These are phyloP conservation scores for Leucocoprinus leucothites DNA, from an alignment of 768 basidiomycete species.

Conservation along the genomic window DNA sequence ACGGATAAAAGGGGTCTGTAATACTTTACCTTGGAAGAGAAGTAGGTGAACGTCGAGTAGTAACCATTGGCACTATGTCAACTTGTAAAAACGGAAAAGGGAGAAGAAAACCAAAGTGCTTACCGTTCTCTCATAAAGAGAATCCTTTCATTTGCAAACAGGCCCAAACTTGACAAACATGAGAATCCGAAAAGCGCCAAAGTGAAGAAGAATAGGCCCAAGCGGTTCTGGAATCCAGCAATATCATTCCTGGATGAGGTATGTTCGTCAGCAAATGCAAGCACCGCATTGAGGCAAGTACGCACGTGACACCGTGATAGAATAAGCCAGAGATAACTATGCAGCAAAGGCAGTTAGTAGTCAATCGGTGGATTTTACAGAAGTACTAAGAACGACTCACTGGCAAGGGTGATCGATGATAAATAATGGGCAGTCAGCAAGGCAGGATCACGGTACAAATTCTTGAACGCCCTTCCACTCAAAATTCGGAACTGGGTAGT, in stretches of 20 bases:
- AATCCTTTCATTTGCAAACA: slow-evolving; percentile 94
- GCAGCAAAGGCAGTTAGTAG: slow-evolving; percentile 4
- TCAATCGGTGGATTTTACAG: background rate
- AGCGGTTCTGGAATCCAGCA: slow-evolving; percentile 93
- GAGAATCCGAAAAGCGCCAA: slow-evolving; percentile 97
- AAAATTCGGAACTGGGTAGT: slow-evolving; percentile 90
- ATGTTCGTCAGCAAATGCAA: background rate
- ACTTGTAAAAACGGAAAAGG: background rate
- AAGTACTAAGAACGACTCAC: slow-evolving; percentile 43
- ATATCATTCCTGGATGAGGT: slow-evolving; percentile 70
- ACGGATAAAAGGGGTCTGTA: slow-evolving; percentile 3
- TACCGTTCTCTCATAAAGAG: slow-evolving; percentile 98
- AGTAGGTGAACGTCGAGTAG: slow-evolving; percentile 96
- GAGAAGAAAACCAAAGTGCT: background rate
- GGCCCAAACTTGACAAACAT: slow-evolving; percentile 86
- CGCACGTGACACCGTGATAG: slow-evolving; percentile 83
- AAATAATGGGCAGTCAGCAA: slow-evolving; percentile 88
- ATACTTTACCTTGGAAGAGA: slow-evolving; percentile 77
- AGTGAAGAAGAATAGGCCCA: slow-evolving; percentile 96
- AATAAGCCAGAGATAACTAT: slow-evolving; percentile 91
- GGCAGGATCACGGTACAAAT: slow-evolving; percentile 92
- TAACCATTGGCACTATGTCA: slow-evolving; percentile 86
- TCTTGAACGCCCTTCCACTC: slow-evolving; percentile 97
- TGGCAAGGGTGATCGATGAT: slow-evolving; percentile 77
- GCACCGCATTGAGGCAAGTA: background rate